A percentile compares a stretch with the other conserved stretches of the same genome.
phyloP scores from a whole-genome alignment of 2,329 filamentous ascomycete species.

The Talaromyces albobiverticillius region DNA sequence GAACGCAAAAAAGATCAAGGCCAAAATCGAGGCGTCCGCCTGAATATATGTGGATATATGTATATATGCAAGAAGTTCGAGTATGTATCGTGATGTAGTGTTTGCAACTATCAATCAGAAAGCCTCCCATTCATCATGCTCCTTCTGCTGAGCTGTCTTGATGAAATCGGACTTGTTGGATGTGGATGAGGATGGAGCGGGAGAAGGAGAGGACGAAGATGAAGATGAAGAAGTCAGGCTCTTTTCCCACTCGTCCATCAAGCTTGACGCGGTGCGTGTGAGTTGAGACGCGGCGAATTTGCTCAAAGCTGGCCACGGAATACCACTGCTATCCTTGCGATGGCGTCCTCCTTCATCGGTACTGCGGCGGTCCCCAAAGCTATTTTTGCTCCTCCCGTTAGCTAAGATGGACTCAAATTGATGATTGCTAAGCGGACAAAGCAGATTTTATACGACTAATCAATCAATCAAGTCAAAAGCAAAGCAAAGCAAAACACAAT shows the following conservation, averaged over 20 bases:
- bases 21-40: background rate
- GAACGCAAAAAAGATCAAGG: background rate
- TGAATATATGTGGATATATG: background rate
- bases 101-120: constrained; percentile 6
- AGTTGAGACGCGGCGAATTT: constrained; percentile 72
- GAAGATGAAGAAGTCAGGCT: constrained; percentile 57
- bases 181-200: constrained; percentile 13
- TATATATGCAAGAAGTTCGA: constrained; percentile 8
- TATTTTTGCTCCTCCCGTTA: constrained; percentile 19
- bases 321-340: constrained; percentile 39
- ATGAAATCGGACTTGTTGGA: background rate
- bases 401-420: constrained; percentile 22
- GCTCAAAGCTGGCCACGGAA: constrained; percentile 68
- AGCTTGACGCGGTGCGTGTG: constrained; percentile 75
- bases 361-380: constrained; percentile 40
- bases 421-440: background rate
- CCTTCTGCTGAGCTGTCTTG: constrained; percentile 4
- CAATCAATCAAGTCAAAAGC: background rate
- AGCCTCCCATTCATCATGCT: constrained; percentile 15
- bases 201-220: constrained; percentile 9
- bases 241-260: constrained; percentile 91
- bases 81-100: background rate
- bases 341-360: constrained; percentile 22
- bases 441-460: constrained; percentile 17
- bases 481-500: background rate